phyloP scores from a whole-genome alignment of 1,284 basidiomycete species.

The Cerrena zonata region DNA sequence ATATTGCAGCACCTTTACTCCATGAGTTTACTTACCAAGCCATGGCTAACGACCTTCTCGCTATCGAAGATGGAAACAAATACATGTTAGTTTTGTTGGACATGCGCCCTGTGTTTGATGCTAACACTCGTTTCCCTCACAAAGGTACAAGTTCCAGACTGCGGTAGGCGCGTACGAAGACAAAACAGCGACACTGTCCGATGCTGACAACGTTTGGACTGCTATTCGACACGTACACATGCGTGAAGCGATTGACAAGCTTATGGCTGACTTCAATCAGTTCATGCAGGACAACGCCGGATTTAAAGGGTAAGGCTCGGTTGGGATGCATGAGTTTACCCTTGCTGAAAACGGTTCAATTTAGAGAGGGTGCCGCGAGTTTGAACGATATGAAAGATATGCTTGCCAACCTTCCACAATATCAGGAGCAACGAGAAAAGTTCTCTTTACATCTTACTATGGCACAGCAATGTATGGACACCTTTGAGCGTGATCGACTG shows the following conservation, averaged over 20 bases:
- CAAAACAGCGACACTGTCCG: slow-evolving; percentile 77
- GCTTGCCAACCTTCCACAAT: slow-evolving; percentile 92
- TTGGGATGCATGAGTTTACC: background rate
- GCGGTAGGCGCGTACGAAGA: slow-evolving; percentile 81
- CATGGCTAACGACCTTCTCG: slow-evolving; percentile 92
- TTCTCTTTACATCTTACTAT: slow-evolving; percentile 95
- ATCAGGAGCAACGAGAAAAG: slow-evolving; percentile 93
- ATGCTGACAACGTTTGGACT: slow-evolving; percentile 87
- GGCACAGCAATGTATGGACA: slow-evolving; percentile 94
- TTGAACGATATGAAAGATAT: slow-evolving; percentile 99
- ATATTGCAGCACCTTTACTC: slow-evolving; percentile 82
- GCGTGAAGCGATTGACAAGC: slow-evolving; percentile 94
- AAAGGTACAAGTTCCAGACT: slow-evolving; percentile 82
- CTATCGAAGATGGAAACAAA: slow-evolving; percentile 78
- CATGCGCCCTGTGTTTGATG: background rate
- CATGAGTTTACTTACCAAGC: slow-evolving; percentile 99
- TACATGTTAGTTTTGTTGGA: slow-evolving; percentile 63
- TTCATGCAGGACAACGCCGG: slow-evolving; percentile 92
- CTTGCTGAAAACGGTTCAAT: slow-evolving; percentile 3
- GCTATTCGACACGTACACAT: slow-evolving; percentile 95
- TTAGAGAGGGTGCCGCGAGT: slow-evolving; percentile 74
- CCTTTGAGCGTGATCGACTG: slow-evolving; percentile 87
- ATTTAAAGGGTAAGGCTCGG: slow-evolving; percentile 70
- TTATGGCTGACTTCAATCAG: slow-evolving; percentile 91
- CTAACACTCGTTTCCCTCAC: background rate